A percentile compares a stretch with the other conserved stretches of the same genome.
Conservation (phyloP, 768 basidiomycete species). For the Termitomyces sp. region DNA sequence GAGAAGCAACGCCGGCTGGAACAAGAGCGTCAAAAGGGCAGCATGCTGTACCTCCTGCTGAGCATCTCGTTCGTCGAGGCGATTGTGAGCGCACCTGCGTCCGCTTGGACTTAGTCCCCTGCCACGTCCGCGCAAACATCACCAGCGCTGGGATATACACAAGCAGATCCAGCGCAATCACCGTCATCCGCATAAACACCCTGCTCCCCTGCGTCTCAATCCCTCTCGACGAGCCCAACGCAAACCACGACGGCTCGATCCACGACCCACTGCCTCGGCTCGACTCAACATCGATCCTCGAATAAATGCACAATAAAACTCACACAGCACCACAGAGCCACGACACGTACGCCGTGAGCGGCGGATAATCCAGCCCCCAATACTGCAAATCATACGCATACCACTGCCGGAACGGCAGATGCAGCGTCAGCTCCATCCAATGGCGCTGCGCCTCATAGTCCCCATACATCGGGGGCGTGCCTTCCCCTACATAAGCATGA, state of each 20-base stretch:
- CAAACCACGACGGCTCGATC: constrained; percentile 63
- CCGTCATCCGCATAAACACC: constrained; percentile 77
- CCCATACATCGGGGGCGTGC: constrained; percentile 78
- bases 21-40: constrained; percentile 64
- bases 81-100: constrained; percentile 55
- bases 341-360: constrained; percentile 85
- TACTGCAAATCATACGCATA: constrained; percentile 85
- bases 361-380: constrained; percentile 96
- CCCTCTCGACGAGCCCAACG: constrained; percentile 62
- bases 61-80: neutral
- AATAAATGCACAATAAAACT: constrained; percentile 21
- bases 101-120: constrained; percentile 62
- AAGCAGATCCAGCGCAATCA: constrained; percentile 60
- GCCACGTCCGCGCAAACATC: constrained; percentile 63
- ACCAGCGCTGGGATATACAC: constrained; percentile 74
- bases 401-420: constrained; percentile 74
- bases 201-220: constrained; percentile 63
- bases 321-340: constrained; percentile 79
- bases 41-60: constrained; percentile 40
- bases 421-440: constrained; percentile 90
- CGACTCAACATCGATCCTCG: neutral
- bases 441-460: constrained; percentile 94
- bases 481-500: constrained; percentile 42
- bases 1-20: constrained; percentile 80
- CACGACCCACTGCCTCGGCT: constrained; percentile 27